Percentiles rank a stretch among this genome's conserved stretches.
Conservation (phyloP, 1,139 yeast species). For the Scheffersomyces lignicola region DNA sequence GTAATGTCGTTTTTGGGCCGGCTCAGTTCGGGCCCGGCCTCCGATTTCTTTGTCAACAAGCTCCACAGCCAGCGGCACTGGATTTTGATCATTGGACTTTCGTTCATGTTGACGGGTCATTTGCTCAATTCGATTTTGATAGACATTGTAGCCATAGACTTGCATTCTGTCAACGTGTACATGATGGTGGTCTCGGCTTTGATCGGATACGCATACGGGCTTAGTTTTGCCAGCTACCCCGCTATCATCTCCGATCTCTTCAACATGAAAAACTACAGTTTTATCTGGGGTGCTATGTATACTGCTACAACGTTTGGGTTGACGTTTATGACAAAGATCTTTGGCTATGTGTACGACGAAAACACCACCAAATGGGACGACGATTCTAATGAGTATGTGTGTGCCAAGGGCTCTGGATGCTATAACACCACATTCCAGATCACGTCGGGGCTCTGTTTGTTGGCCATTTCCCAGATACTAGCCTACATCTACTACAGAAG, state of each 20-base stretch:
- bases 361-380: conserved; percentile 28
- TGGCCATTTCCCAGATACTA: conserved; percentile 22
- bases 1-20: conserved; percentile 68
- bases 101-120: conserved; percentile 40
- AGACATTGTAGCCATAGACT: conserved; percentile 23
- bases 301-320: conserved; percentile 51
- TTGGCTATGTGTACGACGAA: conserved; percentile 40
- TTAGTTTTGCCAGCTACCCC: conserved; percentile 78
- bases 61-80: conserved; percentile 63
- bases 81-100: conserved; percentile 57
- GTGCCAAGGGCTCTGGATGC: conserved; percentile 40
- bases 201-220: conserved; percentile 79
- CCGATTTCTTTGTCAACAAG: conserved; percentile 57
- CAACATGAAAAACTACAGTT: conserved; percentile 70
- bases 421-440: conserved; percentile 38
- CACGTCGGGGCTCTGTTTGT: conserved; percentile 29
- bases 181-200: conserved; percentile 51
- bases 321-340: conserved; percentile 38
- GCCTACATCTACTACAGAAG: conserved; percentile 21
- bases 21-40: conserved; percentile 64
- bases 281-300: conserved; percentile 77
- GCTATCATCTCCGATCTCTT: conserved; percentile 76
- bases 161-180: conserved; percentile 34
- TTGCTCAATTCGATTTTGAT: conserved; percentile 35
- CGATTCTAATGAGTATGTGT: conserved; percentile 22